These are phyloP conservation scores for Globisporangium acanthophoron DNA, from an alignment of 352 stramenopile species.

Conservation along the genomic window DNA sequence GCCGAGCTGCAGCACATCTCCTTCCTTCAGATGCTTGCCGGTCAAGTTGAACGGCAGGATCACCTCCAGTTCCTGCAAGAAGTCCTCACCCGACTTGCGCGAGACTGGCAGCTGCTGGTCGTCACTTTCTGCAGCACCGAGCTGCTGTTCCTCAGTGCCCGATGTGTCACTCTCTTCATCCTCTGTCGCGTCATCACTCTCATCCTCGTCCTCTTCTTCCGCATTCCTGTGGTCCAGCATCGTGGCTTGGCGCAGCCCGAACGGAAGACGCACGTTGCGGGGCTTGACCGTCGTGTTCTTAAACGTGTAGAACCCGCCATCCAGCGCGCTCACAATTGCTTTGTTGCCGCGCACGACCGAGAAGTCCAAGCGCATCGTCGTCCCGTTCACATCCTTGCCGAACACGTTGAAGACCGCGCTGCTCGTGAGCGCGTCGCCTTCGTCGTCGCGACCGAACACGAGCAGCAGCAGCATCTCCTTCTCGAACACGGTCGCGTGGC, in stretches of 20 bases:
- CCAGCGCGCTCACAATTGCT: slow-evolving; percentile 21
- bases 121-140: not conserved
- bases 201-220: not conserved
- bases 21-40: slow-evolving; percentile 46
- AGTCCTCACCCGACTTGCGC: not conserved
- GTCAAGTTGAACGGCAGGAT: slow-evolving; percentile 70
- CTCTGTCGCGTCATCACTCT: not conserved
- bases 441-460: slow-evolving; percentile 67
- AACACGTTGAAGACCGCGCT: slow-evolving; percentile 40
- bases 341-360: slow-evolving; percentile 48
- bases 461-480: slow-evolving; percentile 69
- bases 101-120: slow-evolving; percentile 15
- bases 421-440: slow-evolving; percentile 54
- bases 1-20: slow-evolving; percentile 47
- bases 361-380: slow-evolving; percentile 39
- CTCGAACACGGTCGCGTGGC: slow-evolving; percentile 70
- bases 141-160: not conserved
- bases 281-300: slow-evolving; percentile 61
- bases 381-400: slow-evolving; percentile 34
- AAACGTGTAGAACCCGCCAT: slow-evolving; percentile 48
- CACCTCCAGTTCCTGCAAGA: slow-evolving; percentile 31
- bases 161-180: not conserved
- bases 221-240: slow-evolving; percentile 20
- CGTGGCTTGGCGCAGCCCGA: slow-evolving; percentile 58
- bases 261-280: slow-evolving; percentile 49